Base-by-base conservation (phyloP, 2,329 filamentous ascomycete genomes). In the Fusarium multiceps region DNA sequence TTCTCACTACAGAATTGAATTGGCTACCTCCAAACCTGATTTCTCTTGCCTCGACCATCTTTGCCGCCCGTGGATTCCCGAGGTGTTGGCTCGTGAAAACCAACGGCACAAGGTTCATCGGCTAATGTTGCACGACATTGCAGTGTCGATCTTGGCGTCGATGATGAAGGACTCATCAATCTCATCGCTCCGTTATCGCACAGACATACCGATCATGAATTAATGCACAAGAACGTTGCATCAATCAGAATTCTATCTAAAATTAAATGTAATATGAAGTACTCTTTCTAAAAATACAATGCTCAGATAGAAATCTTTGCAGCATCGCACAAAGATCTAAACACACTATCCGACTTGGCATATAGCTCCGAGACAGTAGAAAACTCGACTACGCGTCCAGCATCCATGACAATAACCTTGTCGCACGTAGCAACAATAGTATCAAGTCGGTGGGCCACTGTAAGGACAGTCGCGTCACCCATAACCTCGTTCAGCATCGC, bases 351-450 rank as follows among this genome's bases (percentile, higher is more conserved):
- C 3, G 28, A 7, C 20, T 40, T 64, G 8, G 34, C 9, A 41
- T 55, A 68, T 4, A 68, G 32, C 2, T 43, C 34, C 3, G 48
- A 49, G 12, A 69, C 64, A 4, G 48, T 41, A n/a, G 54, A 69
- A 46, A 64, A 72, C 46, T 72, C 69, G 1, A 65, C 66, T 4
- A 72, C 66, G n/a, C 23, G 57, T 4, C 69, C 69, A 28, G 46
- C 41, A 7, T 72, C 69, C 69, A 72, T 72, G 2, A 72, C 69
- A 1, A 72, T 20, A 5, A 72, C 69, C 41, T 57, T 60, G 25
- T 70, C 49, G 23, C 69, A 72, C 7, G 66, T 78, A 28, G 57
- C 41, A 28, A 73, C 30, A 6, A 72, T 73, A 2, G 67, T 72
- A 9, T 72, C 67, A 4, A 72, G 63, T 27, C 70, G 43, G 47